These are phyloP conservation scores for Colletotrichum echinochloae DNA, from an alignment of 2,329 filamentous ascomycete genomes.

Conservation along the genomic window DNA sequence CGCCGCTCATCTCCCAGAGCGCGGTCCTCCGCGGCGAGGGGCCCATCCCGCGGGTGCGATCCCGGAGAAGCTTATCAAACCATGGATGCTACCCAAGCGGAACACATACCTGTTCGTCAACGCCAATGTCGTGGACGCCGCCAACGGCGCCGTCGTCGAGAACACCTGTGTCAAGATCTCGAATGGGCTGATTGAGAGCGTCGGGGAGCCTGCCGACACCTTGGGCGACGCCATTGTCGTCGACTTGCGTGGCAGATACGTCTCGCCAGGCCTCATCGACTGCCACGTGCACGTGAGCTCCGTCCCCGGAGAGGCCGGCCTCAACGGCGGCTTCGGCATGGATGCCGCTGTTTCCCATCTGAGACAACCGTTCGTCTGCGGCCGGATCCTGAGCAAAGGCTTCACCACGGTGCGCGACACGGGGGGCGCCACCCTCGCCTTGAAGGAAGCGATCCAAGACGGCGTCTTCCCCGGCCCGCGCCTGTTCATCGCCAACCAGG, in stretches of 20 bases:
- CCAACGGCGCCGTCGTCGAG: conserved; percentile 48
- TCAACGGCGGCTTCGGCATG: conserved; percentile 45
- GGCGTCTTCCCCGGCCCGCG: conserved; percentile 66
- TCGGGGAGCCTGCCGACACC: conserved; percentile 32
- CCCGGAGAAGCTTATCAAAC: conserved; percentile 47
- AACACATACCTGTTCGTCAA: conserved; percentile 54
- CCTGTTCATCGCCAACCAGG: conserved; percentile 66
- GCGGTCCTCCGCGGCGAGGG: neutral
- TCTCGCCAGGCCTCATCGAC: conserved; percentile 51
- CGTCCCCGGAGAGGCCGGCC: conserved; percentile 46
- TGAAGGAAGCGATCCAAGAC: conserved; percentile 69
- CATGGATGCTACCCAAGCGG: conserved; percentile 51
- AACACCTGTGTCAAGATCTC: conserved; percentile 50
- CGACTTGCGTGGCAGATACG: conserved; percentile 46
- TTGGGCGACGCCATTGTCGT: conserved; percentile 36
- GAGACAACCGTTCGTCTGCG: conserved; percentile 60
- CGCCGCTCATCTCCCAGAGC: neutral
- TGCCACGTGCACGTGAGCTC: conserved; percentile 50
- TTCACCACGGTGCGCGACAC: conserved; percentile 71
- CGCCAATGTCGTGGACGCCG: conserved; percentile 57
- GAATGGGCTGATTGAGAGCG: conserved; percentile 49
- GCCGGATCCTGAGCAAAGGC: conserved; percentile 65
- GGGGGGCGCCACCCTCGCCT: conserved; percentile 65
- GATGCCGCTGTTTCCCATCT: conserved; percentile 54
- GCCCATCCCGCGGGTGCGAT: conserved; percentile 16